Evolutionary conservation across 192 early-diverging fungal species (phyloP).

Genomic region (Funneliformis geosporum): DNA sequence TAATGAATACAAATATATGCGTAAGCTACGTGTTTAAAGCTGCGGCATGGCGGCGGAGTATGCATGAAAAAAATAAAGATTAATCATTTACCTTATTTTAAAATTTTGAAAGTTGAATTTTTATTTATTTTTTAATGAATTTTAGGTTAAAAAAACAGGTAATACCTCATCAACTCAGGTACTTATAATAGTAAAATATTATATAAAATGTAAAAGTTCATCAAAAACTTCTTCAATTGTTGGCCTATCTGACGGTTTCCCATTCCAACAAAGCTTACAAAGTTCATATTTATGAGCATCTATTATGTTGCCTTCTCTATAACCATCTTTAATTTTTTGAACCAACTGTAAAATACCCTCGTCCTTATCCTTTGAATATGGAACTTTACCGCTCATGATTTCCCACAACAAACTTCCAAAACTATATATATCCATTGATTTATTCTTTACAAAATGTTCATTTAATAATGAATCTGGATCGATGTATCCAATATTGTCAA

Average conservation of each 20-base stretch:
- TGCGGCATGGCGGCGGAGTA: no score
- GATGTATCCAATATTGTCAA: neutral
- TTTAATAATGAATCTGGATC: neutral
- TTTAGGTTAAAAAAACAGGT: no score
- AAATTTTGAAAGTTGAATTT: no score
- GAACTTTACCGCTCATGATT: neutral
- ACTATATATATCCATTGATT: slow-evolving; percentile 1
- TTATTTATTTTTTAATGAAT: no score
- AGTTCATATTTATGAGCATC: neutral
- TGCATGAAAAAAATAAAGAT: no score
- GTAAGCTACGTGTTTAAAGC: no score
- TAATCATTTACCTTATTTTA: no score
- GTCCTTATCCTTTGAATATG: neutral
- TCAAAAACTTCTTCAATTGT: neutral
- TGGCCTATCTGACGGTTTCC: neutral
- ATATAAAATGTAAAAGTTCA: neutral
- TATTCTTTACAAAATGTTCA: neutral
- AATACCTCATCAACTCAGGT: no score
- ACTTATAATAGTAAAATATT: no score
- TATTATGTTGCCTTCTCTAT: neutral
- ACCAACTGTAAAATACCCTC: neutral
- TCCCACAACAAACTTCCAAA: neutral
- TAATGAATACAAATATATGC: no score
- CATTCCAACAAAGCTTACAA: neutral
- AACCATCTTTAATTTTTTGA: neutral